Evolutionary conservation across 2,329 filamentous ascomycete genomes (phyloP).

Genomic region (Fusarium circinatum): DNA sequence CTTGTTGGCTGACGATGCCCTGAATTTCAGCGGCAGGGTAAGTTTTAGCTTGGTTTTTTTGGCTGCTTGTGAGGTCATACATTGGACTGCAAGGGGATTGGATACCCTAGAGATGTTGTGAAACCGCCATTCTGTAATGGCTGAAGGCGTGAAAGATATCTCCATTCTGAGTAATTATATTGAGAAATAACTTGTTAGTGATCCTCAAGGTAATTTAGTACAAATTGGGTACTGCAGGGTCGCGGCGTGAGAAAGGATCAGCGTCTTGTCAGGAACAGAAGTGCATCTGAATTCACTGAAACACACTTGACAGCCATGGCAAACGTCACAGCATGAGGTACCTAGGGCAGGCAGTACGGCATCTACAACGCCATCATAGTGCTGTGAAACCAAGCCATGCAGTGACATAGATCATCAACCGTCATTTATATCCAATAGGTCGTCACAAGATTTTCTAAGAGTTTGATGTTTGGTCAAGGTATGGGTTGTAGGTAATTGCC

Average conservation of each 20-base stretch:
- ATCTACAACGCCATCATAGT: neutral
- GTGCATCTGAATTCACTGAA: neutral
- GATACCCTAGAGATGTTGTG: conserved; percentile 18
- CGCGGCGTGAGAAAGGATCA: conserved; percentile 12
- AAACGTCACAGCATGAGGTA: neutral
- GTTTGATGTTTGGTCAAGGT: neutral
- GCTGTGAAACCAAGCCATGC: neutral
- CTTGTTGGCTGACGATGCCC: conserved; percentile 26
- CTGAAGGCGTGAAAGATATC: neutral
- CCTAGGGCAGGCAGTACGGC: neutral
- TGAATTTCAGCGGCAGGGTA: conserved; percentile 25
- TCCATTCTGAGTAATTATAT: neutral
- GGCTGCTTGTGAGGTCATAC: conserved; percentile 37
- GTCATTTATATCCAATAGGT: neutral
- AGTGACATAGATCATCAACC: neutral
- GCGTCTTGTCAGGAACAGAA: neutral
- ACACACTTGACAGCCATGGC: neutral
- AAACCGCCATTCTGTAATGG: neutral
- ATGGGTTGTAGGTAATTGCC: neutral
- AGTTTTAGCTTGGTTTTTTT: conserved; percentile 32
- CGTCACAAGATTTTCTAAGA: neutral
- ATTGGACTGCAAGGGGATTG: conserved; percentile 1
- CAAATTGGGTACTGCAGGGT: conserved; percentile 9
- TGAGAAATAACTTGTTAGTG: neutral
- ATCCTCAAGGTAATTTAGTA: neutral